Evolutionary conservation across 1,139 yeast species (phyloP), one percentile per base, ranked within the genome.

Genomic region (Yamadazyma buinensis): DNA sequence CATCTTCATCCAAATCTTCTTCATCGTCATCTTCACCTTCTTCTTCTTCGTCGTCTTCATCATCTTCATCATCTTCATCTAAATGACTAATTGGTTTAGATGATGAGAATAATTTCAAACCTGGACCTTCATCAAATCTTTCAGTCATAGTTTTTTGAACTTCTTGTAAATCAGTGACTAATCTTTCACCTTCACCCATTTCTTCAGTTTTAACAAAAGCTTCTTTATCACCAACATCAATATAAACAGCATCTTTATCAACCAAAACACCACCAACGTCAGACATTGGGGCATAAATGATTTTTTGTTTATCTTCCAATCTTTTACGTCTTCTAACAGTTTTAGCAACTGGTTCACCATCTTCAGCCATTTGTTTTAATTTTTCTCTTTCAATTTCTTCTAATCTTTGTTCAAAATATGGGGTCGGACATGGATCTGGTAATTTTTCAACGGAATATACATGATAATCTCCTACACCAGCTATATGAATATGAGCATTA

Each of bases 391-490:
- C 90, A 24, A 75, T 58, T 32, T 85, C 95, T 46, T 88, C 97
- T 25, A 87, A 65, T 50, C 75, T 82, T 55, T 88, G 95, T 53
- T 88, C 95, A 49, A 72, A 87, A 52, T 77, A 84, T 3, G 99
- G 99, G 1, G 98, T 92, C 28, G 99, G 98, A 58, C 98, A 94
- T 13, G 99, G 99, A 64, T 94, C 99, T 2, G 97, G 97, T 35
- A 94, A 67, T 49, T 88, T 83, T 57, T 92, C 97, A 15, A 88
- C 80, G 9, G 79, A 74, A 17, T 80, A 70, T 4, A 87, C 84
- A 2, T 80, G 67, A 48, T 81, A 74, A 56, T 94, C 99, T 36
- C 98, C 99, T 5, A 88, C 84, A 48, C 99, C 99, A 1, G 98
- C 95, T 39, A 94, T 77, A 57, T 94, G 99, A 9, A 92, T 83